Evolutionary conservation across 768 basidiomycete species (phyloP), one percentile per base, ranked within the genome.

Genomic region (Psilocybe tampanensis): DNA sequence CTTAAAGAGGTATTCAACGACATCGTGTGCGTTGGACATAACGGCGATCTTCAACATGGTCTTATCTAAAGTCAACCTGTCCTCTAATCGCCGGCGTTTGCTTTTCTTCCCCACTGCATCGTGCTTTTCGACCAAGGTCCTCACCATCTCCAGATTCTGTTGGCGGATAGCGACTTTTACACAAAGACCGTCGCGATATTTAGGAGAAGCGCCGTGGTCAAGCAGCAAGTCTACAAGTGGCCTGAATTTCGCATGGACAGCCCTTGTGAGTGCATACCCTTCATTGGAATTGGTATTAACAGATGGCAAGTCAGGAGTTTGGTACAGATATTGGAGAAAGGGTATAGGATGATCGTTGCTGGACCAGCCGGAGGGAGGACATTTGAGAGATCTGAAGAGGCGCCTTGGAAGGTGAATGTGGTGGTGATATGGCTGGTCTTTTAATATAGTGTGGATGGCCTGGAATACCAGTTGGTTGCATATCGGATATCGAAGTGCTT

Each of bases 221-320:
- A 97, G 83, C 15, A 98, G 78, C 62, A 92, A 87, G 21, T 70
- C 74, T 1, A 94, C 76, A 8, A 97, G 81, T 2, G 86, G 85
- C 1, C 78, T 53, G 60, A 88, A 87, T 19, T 76, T 75, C 0
- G 82, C 85, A 34, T 86, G 77, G 1, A 94, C 90, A 1, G 95
- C 93, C 61, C 83, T 86, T 15, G 85, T 86, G 39, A 97, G 83
- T 0, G 89, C 87, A 66, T 95, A 97, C 1, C 95, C 95, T 2
- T 82, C 78, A 69, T 91, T 79, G 8, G 90, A 83, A 68, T 95
- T 84, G 12, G 80, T 66, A 26, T 86, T 74, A 1, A 85, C 81
- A 1, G 64, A 54, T 19, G 78, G 63, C 17, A 80, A 66, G 8
- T 66, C 71, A 6, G 80, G 73, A 8, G 67, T 68, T 21, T 66